Evolutionary conservation across 2,329 filamentous ascomycete species (phyloP).

Genomic region (Graphilbum sp.): DNA sequence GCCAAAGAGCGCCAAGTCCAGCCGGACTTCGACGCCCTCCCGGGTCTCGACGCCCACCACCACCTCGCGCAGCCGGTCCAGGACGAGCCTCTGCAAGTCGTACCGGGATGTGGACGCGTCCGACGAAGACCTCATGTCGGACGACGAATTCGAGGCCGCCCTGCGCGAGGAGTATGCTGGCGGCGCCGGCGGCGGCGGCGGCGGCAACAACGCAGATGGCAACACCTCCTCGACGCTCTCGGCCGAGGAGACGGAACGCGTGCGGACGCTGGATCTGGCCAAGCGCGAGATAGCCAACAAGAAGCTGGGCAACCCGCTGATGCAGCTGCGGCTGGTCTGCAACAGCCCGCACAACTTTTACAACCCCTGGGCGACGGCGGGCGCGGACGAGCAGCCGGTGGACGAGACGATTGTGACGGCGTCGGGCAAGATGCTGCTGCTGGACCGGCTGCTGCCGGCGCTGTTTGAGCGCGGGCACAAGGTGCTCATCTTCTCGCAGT

Average conservation of each 20-base stretch:
- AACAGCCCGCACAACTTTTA: constrained; percentile 96
- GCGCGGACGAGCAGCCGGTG: constrained; percentile 31
- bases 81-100: constrained; percentile 25
- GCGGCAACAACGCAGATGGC: constrained; percentile 12
- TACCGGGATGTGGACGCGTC: constrained; percentile 42
- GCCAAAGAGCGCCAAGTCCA: constrained; percentile 59
- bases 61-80: constrained; percentile 28
- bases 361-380: constrained; percentile 60
- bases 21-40: constrained; percentile 53
- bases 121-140: constrained; percentile 51
- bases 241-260: constrained; percentile 47
- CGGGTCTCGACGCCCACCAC: constrained; percentile 8
- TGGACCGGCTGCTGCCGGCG: constrained; percentile 68
- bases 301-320: constrained; percentile 82
- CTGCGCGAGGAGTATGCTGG: constrained; percentile 42
- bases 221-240: constrained; percentile 13
- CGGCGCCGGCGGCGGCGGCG: constrained; percentile 20
- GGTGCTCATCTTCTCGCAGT: constrained; percentile 90
- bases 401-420: constrained; percentile 74
- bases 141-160: constrained; percentile 69
- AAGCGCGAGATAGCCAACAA: constrained; percentile 81
- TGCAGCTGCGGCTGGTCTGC: constrained; percentile 82
- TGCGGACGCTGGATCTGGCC: constrained; percentile 56
- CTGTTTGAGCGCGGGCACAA: constrained; percentile 68
- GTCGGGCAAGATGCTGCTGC: constrained; percentile 88